A percentile compares a stretch with the other conserved stretches of the same genome.
These are phyloP conservation scores for Crucihimalaya himalaica DNA, from an alignment of 345 rosid genomes.

Conservation along the genomic window DNA sequence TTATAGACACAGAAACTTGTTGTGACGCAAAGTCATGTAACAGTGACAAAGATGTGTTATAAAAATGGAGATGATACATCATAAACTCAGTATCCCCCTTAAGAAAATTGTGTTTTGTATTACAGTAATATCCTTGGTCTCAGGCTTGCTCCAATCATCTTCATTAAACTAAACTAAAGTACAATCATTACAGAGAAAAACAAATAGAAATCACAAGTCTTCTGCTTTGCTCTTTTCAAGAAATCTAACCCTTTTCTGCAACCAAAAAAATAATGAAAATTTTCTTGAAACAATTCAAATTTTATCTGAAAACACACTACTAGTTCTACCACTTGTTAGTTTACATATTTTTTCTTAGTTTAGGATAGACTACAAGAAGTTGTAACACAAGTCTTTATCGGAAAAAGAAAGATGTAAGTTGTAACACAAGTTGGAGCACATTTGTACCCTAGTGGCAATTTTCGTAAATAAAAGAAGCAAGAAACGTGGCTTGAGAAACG, in stretches of 20 bases:
- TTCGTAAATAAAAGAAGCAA: conserved; percentile 9
- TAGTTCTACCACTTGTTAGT: neutral
- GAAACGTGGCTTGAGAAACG: conserved; percentile 39
- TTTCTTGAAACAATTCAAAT: neutral
- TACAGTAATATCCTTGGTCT: neutral
- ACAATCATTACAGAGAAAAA: neutral
- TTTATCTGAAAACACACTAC: neutral
- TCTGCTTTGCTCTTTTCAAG: neutral
- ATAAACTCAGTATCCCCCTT: neutral
- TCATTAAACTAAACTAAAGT: neutral
- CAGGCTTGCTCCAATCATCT: neutral
- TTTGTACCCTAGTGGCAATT: conserved; percentile 14
- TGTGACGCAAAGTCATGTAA: neutral
- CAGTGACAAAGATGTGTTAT: neutral
- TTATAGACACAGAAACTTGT: neutral
- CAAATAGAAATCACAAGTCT: conserved; percentile 2
- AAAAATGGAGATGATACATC: neutral
- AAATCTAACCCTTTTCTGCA: neutral
- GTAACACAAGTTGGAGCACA: conserved; percentile 31
- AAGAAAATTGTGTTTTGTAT: neutral
- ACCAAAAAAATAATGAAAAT: neutral
- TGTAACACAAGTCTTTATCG: neutral
- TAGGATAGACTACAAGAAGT: neutral
- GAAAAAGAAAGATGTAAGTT: neutral
- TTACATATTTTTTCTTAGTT: neutral